Base-by-base conservation (phyloP, 139 green algal genomes). In the Trebouxia sp. region DNA sequence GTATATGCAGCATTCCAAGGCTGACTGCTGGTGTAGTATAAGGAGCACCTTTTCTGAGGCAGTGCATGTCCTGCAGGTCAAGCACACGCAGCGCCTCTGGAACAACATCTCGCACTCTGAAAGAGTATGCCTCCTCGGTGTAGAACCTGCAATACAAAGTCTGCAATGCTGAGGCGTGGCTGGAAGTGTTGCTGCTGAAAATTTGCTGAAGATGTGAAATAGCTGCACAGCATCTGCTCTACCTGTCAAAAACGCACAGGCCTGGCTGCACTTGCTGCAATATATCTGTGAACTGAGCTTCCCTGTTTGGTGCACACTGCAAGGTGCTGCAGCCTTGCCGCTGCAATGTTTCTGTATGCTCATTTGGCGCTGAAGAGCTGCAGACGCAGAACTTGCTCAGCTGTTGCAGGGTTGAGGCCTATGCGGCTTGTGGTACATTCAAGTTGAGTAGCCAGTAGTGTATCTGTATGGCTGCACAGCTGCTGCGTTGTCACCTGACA, bases 21-120 rank as follows among this genome's bases (percentile, higher is more conserved):
- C n/a, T n/a, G n/a, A n/a, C n/a, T n/a, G n/a, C n/a, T n/a, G n/a
- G n/a, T n/a, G n/a, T n/a, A n/a, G n/a, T n/a, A n/a, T n/a, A n/a
- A n/a, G n/a, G 47, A 53, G 47, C 47, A 72, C 62, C 75, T 47
- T 65, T 45, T 32, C 86, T 78, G n/a, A 94, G 74, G 24, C 80
- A 83, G 67, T 92, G 87, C 28, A 89, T 65, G 78, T 94, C 90
- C 65, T 93, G 89, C 85, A 91, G 92, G 80, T 94, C 90, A 6
- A 94, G 82, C 10, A 93, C 76, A 1, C 87, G 70, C 43, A 90
- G 39, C 14, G 80, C 83, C 22, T 69, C 8, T 12, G 89, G 86
- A 17, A 76, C 78, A 24, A 76, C 43, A n/a, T 86, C 65, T 17
- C 79, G 76, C 9, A 93, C 78, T 0, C 69, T 58, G 41, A 87